Percentiles rank a stretch among this genome's conserved stretches.
phyloP scores from a whole-genome alignment of 345 rosid genomes.

The Eucalyptus dawsonii region DNA sequence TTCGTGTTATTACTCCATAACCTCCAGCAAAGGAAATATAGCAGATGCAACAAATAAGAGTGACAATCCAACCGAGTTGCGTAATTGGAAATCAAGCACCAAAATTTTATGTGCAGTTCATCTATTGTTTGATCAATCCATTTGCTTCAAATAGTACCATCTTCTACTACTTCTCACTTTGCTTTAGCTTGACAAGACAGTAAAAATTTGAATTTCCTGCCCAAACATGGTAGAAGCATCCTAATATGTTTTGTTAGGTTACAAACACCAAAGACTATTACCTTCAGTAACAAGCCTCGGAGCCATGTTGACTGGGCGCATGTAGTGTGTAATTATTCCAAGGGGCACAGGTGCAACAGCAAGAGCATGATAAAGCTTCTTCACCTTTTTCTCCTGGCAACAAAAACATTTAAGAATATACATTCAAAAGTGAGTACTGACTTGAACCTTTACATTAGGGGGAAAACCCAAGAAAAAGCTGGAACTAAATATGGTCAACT shows the following conservation, averaged over 20 bases:
- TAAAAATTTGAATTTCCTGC: background rate
- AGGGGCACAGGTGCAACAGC: slow-evolving; percentile 63
- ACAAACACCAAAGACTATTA: slow-evolving; percentile 1
- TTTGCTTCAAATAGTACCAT: background rate
- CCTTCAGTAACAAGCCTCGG: slow-evolving; percentile 86
- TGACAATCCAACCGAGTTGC: background rate
- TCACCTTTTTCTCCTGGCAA: slow-evolving; percentile 60
- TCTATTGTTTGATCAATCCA: background rate
- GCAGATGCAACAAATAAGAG: background rate
- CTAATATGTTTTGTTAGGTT: background rate
- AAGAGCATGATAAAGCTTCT: slow-evolving; percentile 86
- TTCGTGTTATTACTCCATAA: background rate
- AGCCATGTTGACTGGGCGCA: slow-evolving; percentile 78
- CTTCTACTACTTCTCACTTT: background rate
- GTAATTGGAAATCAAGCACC: background rate
- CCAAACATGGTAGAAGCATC: background rate
- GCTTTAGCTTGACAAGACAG: background rate
- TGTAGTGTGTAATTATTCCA: slow-evolving; percentile 79
- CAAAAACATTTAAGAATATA: background rate
- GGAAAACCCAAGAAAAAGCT: background rate
- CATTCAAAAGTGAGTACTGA: background rate
- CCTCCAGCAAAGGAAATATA: background rate
- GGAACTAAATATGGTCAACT: background rate
- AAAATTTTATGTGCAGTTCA: background rate
- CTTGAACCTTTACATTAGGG: background rate